Evolutionary conservation across 805 yeast genomes (phyloP), one percentile per base, ranked within the genome.

Genomic region (Metahyphopichia silvanorum): DNA sequence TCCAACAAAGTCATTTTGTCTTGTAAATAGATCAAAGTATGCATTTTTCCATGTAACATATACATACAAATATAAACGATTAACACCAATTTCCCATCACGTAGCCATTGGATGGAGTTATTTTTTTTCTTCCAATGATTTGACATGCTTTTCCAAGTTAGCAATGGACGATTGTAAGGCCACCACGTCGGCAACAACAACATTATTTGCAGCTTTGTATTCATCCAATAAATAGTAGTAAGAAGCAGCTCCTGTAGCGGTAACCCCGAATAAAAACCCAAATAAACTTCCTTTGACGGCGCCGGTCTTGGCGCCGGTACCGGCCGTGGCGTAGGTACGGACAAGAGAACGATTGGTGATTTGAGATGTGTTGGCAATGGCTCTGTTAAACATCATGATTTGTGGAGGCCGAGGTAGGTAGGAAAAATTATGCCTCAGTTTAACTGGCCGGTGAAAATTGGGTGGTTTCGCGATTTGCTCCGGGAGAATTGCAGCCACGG

Each of bases 171-270:
- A 76, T 43, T 82, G 84, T 51, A 87, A 74, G 16, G 78, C 60
- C 33, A 84, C 65, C 14, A 86, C 84, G 51, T 86, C 96, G 32
- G 86, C 76, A 36, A 85, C 71, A 37, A 86, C 76, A 13, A 82
- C 82, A 46, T 73, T 74, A 55, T 81, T 84, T 45, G 91, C 75
- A 39, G 72, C 66, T 55, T 81, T 79, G 70, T 84, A 85, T 57
- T 83, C 84, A 50, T 86, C 93, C 37, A 85, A 59, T 44, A 85
- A 67, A 59, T 85, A 86, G 56, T 77, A 82, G 66, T 86, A 86
- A 11, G 89, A 79, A 6, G 77, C 84, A 34, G 73, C 74, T 2
- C 94, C 89, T 12, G 95, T 82, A 40, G 73, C 55, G 15, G 86
- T 67, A 23, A 82, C 83, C 27, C 96, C 95, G 19, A 79, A 65